Base-by-base conservation (phyloP, 768 basidiomycete species). In the Tremella mesenterica region DNA sequence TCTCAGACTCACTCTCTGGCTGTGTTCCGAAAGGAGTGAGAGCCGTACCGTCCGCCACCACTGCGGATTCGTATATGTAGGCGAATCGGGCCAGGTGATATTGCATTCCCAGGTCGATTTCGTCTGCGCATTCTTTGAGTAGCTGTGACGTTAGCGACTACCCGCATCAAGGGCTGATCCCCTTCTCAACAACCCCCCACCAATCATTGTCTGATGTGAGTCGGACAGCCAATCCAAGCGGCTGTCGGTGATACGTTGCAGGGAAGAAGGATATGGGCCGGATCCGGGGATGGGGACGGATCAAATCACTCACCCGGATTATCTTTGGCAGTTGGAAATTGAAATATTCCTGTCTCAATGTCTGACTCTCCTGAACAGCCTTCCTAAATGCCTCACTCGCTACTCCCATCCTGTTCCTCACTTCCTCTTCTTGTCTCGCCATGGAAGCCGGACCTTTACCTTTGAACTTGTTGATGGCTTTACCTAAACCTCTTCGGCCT, bases 81-180 rank as follows among this genome's bases (percentile, higher is more conserved):
- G 90, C 87, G 72, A 95, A 97, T 73, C 92, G 80, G 0, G 89
- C 85, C 44, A 97, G 77, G 73, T 97, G 93, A 73, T 96, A 99
- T 74, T 97, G 93, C 3, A 88, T 91, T n/a, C 92, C 95, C 39
- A 95, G 78, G 72, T 99, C 95, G 50, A 96, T 83, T 74, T 99
- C 95, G 65, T 96, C 93, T 23, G 87, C 81, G 64, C 88, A 88
- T 71, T 96, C 91, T 72, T 97, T 97, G 54, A 99, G 77, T 20
- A 86, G 81, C 88, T 90, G 65, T n/a, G n/a, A n/a, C n/a, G n/a
- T n/a, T n/a, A n/a, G n/a, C n/a, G n/a, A n/a, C n/a, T n/a, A n/a
- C n/a, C n/a, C n/a, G n/a, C n/a, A n/a, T n/a, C n/a, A n/a, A n/a
- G n/a, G n/a, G n/a, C n/a, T n/a, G n/a, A n/a, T n/a, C n/a, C n/a